These are phyloP conservation scores for Maudiozyma turicensis DNA, from an alignment of 805 yeast species.

Conservation along the genomic window DNA sequence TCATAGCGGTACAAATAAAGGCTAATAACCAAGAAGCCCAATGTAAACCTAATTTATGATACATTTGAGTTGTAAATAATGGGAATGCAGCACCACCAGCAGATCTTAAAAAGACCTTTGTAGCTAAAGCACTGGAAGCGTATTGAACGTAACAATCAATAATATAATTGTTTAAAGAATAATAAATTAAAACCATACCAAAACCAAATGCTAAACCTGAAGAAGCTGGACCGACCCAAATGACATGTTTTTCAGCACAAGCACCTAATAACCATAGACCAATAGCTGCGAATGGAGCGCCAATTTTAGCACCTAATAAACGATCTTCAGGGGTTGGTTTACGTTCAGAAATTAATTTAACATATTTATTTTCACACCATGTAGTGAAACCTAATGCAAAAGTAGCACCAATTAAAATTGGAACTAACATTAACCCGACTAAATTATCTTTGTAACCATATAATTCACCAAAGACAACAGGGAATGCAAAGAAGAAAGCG, in stretches of 20 bases:
- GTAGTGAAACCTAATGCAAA: conserved; percentile 71
- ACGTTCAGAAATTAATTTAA: conserved; percentile 41
- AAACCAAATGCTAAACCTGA: conserved; percentile 75
- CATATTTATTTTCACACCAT: conserved; percentile 53
- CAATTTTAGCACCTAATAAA: conserved; percentile 70
- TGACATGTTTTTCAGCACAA: conserved; percentile 55
- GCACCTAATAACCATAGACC: conserved; percentile 76
- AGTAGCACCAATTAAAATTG: conserved; percentile 79
- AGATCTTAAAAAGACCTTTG: conserved; percentile 69
- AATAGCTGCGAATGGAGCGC: conserved; percentile 74
- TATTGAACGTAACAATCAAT: conserved; percentile 80
- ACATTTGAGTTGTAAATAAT: conserved; percentile 73
- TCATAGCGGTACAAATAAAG: conserved; percentile 69
- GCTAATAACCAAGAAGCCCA: conserved; percentile 80
- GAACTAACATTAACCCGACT: conserved; percentile 82
- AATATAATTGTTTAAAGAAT: conserved; percentile 72
- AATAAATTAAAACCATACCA: conserved; percentile 68
- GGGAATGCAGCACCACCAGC: conserved; percentile 88
- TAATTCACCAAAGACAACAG: conserved; percentile 71
- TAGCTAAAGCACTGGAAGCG: conserved; percentile 74
- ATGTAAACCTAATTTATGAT: conserved; percentile 57
- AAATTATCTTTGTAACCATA: conserved; percentile 70
- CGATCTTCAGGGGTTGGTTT: conserved; percentile 73
- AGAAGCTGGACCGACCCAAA: conserved; percentile 74
- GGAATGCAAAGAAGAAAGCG: conserved; percentile 93